These are phyloP conservation scores for Fragaria ananassa DNA, from an alignment of 306 rosid species.

Conservation along the genomic window DNA sequence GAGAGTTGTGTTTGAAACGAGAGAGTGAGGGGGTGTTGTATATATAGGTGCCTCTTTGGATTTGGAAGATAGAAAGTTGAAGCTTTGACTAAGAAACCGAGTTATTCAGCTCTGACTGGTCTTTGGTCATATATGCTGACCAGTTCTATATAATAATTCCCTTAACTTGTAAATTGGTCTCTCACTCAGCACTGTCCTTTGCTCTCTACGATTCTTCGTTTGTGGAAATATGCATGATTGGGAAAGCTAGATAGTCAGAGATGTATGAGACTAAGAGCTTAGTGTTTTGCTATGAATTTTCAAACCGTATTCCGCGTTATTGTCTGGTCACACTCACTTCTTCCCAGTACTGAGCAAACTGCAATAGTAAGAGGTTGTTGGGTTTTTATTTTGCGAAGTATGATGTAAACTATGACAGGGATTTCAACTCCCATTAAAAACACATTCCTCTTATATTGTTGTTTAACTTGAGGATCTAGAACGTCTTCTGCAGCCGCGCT, in stretches of 20 bases:
- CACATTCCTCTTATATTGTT: not conserved
- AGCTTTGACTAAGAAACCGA: slow-evolving; percentile 56
- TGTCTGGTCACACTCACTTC: slow-evolving; percentile 9
- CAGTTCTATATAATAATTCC: slow-evolving; percentile 23
- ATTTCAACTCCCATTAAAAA: not conserved
- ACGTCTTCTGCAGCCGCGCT: slow-evolving; percentile 1
- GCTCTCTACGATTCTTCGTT: slow-evolving; percentile 15
- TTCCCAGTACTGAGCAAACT: not conserved
- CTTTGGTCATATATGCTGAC: slow-evolving; percentile 54
- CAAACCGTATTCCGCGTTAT: slow-evolving; percentile 47
- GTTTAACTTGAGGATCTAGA: not conserved
- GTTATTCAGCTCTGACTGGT: slow-evolving; percentile 56
- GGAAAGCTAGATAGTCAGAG: not conserved
- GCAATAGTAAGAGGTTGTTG: slow-evolving; percentile 11
- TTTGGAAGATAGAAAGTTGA: slow-evolving; percentile 25
- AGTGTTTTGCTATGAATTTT: slow-evolving; percentile 29
- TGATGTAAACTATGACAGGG: not conserved
- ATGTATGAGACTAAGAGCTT: not conserved
- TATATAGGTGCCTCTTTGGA: not conserved
- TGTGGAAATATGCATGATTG: slow-evolving; percentile 11
- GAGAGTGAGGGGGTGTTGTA: not conserved
- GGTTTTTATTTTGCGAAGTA: not conserved
- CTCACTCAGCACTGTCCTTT: not conserved
- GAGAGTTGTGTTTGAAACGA: slow-evolving; percentile 19
- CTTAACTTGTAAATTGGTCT: slow-evolving; percentile 19